Evolutionary conservation across 805 yeast species (phyloP).

Genomic region (Komagataella ulmi): DNA sequence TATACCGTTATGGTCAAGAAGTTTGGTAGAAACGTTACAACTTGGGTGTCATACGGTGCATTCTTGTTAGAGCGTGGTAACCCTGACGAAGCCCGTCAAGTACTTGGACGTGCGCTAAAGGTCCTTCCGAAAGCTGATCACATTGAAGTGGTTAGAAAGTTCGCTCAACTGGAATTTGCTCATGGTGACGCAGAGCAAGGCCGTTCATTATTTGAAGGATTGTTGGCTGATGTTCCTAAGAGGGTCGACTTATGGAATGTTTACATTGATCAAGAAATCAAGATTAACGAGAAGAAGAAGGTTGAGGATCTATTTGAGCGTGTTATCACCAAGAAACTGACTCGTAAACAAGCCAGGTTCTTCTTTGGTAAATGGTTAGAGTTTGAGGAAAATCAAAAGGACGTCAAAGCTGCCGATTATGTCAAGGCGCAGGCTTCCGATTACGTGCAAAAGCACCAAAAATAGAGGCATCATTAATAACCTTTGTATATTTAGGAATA

Average conservation of each 20-base stretch:
- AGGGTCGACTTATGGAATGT: constrained; percentile 92
- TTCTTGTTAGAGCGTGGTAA: constrained; percentile 50
- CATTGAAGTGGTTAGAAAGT: constrained; percentile 71
- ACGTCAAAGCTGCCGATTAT: constrained; percentile 59
- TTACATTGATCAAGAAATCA: constrained; percentile 86
- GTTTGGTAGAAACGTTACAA: constrained; percentile 56
- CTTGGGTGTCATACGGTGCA: constrained; percentile 78
- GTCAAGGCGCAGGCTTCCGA: constrained; percentile 88
- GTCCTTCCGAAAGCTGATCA: constrained; percentile 60
- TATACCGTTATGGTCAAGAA: constrained; percentile 62
- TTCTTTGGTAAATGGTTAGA: constrained; percentile 88
- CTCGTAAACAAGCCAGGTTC: constrained; percentile 85
- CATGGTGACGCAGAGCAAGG: constrained; percentile 93
- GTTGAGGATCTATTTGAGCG: constrained; percentile 78
- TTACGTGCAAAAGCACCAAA: constrained; percentile 22
- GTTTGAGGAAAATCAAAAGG: constrained; percentile 59
- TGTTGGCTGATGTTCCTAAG: constrained; percentile 80
- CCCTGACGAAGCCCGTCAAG: constrained; percentile 50
- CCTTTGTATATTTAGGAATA: background rate
- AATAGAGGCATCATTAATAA: background rate
- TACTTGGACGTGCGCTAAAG: constrained; percentile 65
- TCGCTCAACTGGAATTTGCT: constrained; percentile 76
- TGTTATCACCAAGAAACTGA: constrained; percentile 50
- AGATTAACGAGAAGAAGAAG: constrained; percentile 47
- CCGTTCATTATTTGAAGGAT: constrained; percentile 87